Evolutionary conservation across 371 early-diverging fungal genomes (phyloP), one percentile per base, ranked within the genome.

Genomic region (Circinella minor): DNA sequence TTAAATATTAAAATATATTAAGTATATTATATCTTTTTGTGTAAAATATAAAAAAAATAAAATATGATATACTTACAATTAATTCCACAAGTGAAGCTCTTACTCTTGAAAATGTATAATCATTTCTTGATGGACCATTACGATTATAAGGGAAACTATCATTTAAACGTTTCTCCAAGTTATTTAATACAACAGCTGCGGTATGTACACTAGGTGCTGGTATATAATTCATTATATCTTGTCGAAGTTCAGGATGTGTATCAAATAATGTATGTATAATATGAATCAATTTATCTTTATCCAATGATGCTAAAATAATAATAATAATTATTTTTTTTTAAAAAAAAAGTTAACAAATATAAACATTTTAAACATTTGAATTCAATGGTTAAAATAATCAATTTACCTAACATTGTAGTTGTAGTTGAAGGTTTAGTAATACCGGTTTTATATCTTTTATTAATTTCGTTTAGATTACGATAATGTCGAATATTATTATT

Each of bases 101-200:
- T 55, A 96, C 94, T 71, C 98, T 86, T 74, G 93, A 91, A 78
- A 90, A 97, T 13, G 95, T 89, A 80, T 98, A 98, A 75, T 93
- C 94, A 74, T 94, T 93, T 63, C 88, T 82, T 20, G 88, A 88
- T 17, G 92, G 91, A 8, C 96, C 97, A 67, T 88, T 80, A 64
- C 91, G 90, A 63, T 86, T 89, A 82, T 95, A 98, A 0, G 97
- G 97, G 72, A 95, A 95, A 15, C 92, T 86, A 6, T 90, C 89
- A 38, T 79, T 80, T 59, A 97, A 78, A 51, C 86, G 85, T 72
- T 90, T 90, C 71, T 95, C 92, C 63, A 93, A 79, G 27, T 87
- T 84, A 49, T 76, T 73, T 49, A 98, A 83, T 18, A 90, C 88
- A 49, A 80, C 74, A 51, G 89, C 81, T 0, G 92, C 93, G n/a